Conservation (phyloP, 352 stramenopile genomes). For the Globisporangium radiosum region DNA sequence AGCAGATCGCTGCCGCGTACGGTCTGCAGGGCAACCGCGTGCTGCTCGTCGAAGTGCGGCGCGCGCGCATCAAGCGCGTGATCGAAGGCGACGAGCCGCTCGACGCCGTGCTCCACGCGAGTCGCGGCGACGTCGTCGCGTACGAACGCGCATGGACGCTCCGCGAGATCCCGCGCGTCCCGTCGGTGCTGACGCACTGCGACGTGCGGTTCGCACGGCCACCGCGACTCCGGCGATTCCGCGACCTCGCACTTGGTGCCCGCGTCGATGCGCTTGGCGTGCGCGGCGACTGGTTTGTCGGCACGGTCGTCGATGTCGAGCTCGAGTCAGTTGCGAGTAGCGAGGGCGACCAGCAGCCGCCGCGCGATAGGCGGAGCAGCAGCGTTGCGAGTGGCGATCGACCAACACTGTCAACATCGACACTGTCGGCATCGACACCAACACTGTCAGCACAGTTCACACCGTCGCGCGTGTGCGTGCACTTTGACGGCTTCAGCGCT, state of each 20-base stretch:
- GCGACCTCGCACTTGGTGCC: slow-evolving; percentile 42
- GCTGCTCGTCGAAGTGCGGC: slow-evolving; percentile 59
- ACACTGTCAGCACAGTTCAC: not conserved
- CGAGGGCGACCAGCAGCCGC: not conserved
- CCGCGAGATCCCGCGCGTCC: slow-evolving; percentile 43
- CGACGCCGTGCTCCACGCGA: slow-evolving; percentile 29
- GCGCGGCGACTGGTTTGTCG: slow-evolving; percentile 53
- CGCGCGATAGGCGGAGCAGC: not conserved
- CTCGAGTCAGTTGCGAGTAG: not conserved
- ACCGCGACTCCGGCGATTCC: slow-evolving; percentile 20
- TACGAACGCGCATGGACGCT: slow-evolving; percentile 70
- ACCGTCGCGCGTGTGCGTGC: slow-evolving; percentile 33
- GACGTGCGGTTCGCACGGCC: slow-evolving; percentile 11
- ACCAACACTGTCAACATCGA: not conserved
- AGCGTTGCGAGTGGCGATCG: not conserved
- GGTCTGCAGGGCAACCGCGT: slow-evolving; percentile 41
- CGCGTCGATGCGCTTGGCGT: slow-evolving; percentile 50
- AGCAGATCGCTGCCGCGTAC: slow-evolving; percentile 35
- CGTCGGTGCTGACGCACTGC: slow-evolving; percentile 15
- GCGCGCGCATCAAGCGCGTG: slow-evolving; percentile 69
- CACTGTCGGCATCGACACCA: not conserved
- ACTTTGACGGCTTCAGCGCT: slow-evolving; percentile 64
- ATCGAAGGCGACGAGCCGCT: slow-evolving; percentile 52
- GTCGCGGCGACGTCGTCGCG: slow-evolving; percentile 32
- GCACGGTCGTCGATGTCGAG: slow-evolving; percentile 48